Evolutionary conservation across 179 eudicot genomes (phyloP).

Genomic region (Pouteria campechiana): DNA sequence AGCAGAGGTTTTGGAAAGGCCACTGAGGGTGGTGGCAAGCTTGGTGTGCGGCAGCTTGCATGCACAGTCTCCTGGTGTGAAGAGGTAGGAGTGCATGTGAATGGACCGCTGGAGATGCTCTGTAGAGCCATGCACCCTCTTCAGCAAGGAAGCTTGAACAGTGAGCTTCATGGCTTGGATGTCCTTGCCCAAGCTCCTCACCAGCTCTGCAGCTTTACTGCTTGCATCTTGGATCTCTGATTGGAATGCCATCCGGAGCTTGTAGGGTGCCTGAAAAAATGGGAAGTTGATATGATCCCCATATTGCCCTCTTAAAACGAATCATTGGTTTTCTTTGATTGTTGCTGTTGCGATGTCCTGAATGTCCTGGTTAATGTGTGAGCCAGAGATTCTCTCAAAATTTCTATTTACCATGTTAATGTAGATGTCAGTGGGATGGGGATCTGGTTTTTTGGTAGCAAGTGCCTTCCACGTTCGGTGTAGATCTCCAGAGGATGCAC

Average conservation of each 20-base stretch:
- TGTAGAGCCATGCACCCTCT: conserved; percentile 25
- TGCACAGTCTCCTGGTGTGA: conserved; percentile 13
- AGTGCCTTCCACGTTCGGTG: too few relatives aligned
- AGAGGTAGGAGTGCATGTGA: conserved; percentile 33
- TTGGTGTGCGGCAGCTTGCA: conserved; percentile 9
- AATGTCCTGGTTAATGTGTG: too few relatives aligned
- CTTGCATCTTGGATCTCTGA: conserved; percentile 41
- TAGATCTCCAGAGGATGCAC: too few relatives aligned
- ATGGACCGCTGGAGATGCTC: conserved; percentile 38
- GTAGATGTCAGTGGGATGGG: too few relatives aligned
- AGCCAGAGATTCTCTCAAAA: too few relatives aligned
- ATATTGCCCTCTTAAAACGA: too few relatives aligned
- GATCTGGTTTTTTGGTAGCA: too few relatives aligned
- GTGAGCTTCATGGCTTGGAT: conserved; percentile 27
- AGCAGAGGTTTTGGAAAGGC: conserved; percentile 4
- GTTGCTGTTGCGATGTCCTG: too few relatives aligned
- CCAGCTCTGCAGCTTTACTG: conserved; percentile 38
- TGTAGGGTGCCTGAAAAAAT: conserved; percentile 36
- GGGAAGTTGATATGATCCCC: too few relatives aligned
- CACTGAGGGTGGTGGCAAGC: conserved; percentile 8
- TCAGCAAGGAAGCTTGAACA: conserved; percentile 21
- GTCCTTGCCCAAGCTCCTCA: conserved; percentile 39
- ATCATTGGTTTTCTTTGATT: too few relatives aligned
- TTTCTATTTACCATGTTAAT: too few relatives aligned
- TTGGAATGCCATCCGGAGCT: conserved; percentile 31